These are phyloP conservation scores for Dentipellis sp. DNA, from an alignment of 768 basidiomycete genomes.

Conservation along the genomic window DNA sequence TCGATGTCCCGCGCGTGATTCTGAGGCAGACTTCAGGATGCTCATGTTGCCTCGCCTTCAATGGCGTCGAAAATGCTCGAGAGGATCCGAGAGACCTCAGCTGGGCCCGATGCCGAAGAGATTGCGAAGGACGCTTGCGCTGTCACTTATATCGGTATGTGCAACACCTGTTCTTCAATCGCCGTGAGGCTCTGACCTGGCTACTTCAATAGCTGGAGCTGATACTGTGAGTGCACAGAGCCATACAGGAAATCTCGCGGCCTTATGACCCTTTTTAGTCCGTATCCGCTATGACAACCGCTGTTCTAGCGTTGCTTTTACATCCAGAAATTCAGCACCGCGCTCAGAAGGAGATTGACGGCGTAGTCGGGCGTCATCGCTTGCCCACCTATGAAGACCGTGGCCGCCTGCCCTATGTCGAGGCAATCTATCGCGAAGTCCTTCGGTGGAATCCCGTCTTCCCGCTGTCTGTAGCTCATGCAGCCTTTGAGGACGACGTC, in stretches of 20 bases:
- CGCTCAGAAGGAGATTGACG: slow-evolving; percentile 7
- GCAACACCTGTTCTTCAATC: not conserved
- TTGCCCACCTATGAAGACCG: slow-evolving; percentile 5
- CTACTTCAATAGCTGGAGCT: not conserved
- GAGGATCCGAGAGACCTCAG: not conserved
- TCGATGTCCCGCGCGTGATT: not conserved
- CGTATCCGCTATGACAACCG: no score
- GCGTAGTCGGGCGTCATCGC: not conserved
- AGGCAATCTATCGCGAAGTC: slow-evolving; percentile 7
- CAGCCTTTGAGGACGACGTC: slow-evolving; percentile 1
- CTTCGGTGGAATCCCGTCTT: slow-evolving; percentile 2
- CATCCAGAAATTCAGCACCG: slow-evolving; percentile 6
- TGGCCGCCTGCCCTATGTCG: slow-evolving; percentile 4
- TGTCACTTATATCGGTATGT: not conserved
- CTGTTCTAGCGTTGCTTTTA: no score
- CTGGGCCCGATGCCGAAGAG: not conserved
- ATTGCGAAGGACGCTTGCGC: not conserved
- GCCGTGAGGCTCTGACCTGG: not conserved
- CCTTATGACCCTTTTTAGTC: no score
- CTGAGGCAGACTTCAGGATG: not conserved
- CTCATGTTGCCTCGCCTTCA: not conserved
- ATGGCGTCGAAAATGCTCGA: not conserved
- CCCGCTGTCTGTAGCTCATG: slow-evolving; percentile 4
- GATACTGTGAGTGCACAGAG: not conserved
- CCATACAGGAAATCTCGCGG: no score